These are phyloP conservation scores for Penicilliopsis zonata DNA, from an alignment of 495 filamentous ascomycete genomes.

Conservation along the genomic window DNA sequence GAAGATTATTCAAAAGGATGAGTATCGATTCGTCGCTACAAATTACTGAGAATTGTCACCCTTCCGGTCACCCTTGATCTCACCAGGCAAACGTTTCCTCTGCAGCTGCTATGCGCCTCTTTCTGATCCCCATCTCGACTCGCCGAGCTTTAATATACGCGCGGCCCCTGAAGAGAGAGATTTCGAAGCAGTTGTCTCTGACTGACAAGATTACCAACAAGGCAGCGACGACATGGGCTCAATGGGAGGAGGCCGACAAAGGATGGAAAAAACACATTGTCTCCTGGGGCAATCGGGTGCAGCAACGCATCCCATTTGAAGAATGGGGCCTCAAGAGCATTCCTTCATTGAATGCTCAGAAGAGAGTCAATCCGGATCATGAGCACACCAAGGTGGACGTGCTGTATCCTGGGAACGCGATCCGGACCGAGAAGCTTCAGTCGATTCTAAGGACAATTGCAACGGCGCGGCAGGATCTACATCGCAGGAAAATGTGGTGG, in stretches of 20 bases:
- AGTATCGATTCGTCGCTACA: too few relatives aligned
- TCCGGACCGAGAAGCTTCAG: conserved; percentile 48
- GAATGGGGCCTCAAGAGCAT: conserved; percentile 97
- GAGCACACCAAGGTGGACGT: conserved; percentile 61
- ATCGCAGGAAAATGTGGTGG: conserved; percentile 64
- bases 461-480: conserved; percentile 69
- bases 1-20: too few relatives aligned
- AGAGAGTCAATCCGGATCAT: conserved; percentile 47
- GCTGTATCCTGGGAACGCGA: conserved; percentile 58
- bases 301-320: conserved; percentile 83
- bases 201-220: conserved; percentile 54
- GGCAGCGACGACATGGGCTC: conserved; percentile 63
- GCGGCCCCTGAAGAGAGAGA: conserved; percentile 48
- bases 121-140: conserved; percentile 89
- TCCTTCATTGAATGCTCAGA: conserved; percentile 63
- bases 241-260: conserved; percentile 72
- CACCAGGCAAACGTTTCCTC: too few relatives aligned
- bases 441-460: conserved; percentile 49
- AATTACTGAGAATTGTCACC: too few relatives aligned
- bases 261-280: conserved; percentile 84
- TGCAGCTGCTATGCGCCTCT: conserved; percentile 66
- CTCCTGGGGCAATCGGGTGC: conserved; percentile 69
- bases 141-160: conserved; percentile 87
- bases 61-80: too few relatives aligned
- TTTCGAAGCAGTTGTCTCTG: conserved; percentile 35